These are phyloP conservation scores for Gaeumannomyces tritici DNA, from an alignment of 2,329 filamentous ascomycete genomes.

Conservation along the genomic window DNA sequence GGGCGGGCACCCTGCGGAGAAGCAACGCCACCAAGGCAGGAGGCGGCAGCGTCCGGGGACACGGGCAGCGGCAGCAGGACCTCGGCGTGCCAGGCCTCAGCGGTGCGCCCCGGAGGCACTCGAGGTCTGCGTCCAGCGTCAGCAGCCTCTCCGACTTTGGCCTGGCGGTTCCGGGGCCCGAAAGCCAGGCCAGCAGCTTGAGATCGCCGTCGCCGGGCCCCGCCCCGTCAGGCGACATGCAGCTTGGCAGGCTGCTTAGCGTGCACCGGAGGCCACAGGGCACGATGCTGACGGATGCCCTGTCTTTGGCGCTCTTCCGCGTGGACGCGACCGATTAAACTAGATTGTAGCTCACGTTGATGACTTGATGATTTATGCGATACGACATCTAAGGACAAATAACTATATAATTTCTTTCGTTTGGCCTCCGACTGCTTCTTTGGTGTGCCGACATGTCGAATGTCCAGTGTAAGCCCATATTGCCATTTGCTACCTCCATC, in stretches of 20 bases:
- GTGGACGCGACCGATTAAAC: not conserved
- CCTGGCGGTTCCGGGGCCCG: not conserved
- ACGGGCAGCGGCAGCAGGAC: not conserved
- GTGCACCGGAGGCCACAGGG: not conserved
- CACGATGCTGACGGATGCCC: constrained; percentile 1
- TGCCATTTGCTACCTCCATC: too few species aligned
- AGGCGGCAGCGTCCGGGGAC: not conserved
- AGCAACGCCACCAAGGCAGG: not conserved
- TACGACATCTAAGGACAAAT: not conserved
- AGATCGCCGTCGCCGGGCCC: constrained; percentile 2
- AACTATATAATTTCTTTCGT: too few species aligned
- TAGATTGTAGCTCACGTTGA: not conserved
- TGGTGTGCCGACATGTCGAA: too few species aligned
- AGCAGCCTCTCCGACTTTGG: not conserved
- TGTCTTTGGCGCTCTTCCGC: constrained; percentile 1
- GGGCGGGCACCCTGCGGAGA: not conserved
- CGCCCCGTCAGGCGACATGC: not conserved
- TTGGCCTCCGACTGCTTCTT: too few species aligned
- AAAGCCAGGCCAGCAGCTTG: not conserved
- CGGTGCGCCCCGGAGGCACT: not conserved
- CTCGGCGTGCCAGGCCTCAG: not conserved
- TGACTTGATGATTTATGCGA: not conserved
- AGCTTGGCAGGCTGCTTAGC: not conserved
- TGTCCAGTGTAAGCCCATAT: too few species aligned
- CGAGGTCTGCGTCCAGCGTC: not conserved